Percentiles rank a stretch among this genome's conserved stretches.
Conservation (phyloP, 495 filamentous ascomycete species). For the Aspergillus sclerotioniger region DNA sequence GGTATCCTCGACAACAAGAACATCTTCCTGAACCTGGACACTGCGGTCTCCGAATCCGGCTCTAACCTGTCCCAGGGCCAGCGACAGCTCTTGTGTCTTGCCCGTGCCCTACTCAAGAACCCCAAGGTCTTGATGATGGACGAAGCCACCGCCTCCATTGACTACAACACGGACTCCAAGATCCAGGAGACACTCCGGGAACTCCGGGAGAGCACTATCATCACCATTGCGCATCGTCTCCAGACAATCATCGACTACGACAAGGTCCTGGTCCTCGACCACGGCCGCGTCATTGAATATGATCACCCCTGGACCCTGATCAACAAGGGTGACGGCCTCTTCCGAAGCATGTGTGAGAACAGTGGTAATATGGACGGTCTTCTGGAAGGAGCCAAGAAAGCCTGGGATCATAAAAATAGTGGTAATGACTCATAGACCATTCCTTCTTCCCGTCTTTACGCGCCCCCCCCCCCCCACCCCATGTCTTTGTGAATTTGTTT, state of each 20-base stretch:
- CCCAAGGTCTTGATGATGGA: constrained; percentile 97
- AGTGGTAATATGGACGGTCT: constrained; percentile 81
- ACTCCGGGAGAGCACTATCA: constrained; percentile 81
- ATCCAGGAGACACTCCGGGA: constrained; percentile 95
- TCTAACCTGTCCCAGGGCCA: constrained; percentile 97
- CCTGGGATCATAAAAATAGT: constrained; percentile 54
- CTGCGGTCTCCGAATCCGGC: constrained; percentile 84
- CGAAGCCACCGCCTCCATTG: constrained; percentile 96
- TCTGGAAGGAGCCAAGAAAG: constrained; percentile 71
- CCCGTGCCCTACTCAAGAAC: constrained; percentile 86
- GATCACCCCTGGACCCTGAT: constrained; percentile 83
- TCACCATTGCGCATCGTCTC: constrained; percentile 96
- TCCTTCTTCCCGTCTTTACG: not conserved
- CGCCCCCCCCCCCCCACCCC: not conserved
- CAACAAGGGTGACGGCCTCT: constrained; percentile 63
- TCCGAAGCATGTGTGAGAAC: constrained; percentile 92
- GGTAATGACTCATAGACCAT: constrained; percentile 47
- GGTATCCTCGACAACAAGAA: constrained; percentile 75
- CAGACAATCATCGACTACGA: constrained; percentile 98
- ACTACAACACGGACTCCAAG: constrained; percentile 92
- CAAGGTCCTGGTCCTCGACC: constrained; percentile 95
- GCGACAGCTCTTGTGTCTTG: constrained; percentile 90
- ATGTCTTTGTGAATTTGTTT: not conserved
- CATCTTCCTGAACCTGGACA: constrained; percentile 84
- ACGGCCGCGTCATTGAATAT: constrained; percentile 82